phyloP scores from a whole-genome alignment of 73 alveolate genomes.

The Paramecium octaurelia region DNA sequence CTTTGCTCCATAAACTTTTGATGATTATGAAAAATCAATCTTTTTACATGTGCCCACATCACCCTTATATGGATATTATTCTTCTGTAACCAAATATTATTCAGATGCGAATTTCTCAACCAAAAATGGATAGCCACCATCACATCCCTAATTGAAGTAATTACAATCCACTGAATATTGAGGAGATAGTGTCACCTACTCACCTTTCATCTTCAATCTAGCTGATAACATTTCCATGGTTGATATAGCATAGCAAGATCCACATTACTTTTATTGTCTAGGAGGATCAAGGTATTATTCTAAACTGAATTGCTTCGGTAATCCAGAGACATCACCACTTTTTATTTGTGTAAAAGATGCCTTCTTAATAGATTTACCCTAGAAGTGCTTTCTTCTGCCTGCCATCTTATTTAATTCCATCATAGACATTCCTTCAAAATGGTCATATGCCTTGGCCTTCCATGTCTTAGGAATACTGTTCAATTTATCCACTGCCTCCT shows the following conservation, averaged over 20 bases:
- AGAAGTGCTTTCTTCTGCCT: neutral
- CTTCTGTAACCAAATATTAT: slow-evolving; percentile 53
- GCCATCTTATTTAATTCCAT: slow-evolving; percentile 40
- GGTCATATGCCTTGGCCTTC: slow-evolving; percentile 6
- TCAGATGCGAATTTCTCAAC: slow-evolving; percentile 54
- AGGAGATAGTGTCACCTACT: slow-evolving; percentile 40
- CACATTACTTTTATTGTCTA: slow-evolving; percentile 53
- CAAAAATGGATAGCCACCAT: slow-evolving; percentile 63
- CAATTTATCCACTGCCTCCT: neutral
- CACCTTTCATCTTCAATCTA: slow-evolving; percentile 57
- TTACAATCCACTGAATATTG: slow-evolving; percentile 58
- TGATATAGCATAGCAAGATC: slow-evolving; percentile 63
- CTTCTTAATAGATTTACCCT: neutral
- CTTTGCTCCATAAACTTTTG: slow-evolving; percentile 5
- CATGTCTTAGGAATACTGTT: neutral
- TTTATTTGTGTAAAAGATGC: neutral
- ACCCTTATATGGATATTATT: slow-evolving; percentile 55
- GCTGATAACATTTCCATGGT: slow-evolving; percentile 61
- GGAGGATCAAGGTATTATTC: slow-evolving; percentile 28
- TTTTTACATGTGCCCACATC: slow-evolving; percentile 50
- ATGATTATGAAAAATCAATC: neutral
- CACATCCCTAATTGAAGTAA: slow-evolving; percentile 58
- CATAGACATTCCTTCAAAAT: neutral
- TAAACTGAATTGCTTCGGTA: neutral
- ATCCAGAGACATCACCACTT: neutral